A percentile compares a stretch with the other conserved stretches of the same genome.
Conservation (phyloP, 139 green algal species). For the Desmodesmus armatus region DNA sequence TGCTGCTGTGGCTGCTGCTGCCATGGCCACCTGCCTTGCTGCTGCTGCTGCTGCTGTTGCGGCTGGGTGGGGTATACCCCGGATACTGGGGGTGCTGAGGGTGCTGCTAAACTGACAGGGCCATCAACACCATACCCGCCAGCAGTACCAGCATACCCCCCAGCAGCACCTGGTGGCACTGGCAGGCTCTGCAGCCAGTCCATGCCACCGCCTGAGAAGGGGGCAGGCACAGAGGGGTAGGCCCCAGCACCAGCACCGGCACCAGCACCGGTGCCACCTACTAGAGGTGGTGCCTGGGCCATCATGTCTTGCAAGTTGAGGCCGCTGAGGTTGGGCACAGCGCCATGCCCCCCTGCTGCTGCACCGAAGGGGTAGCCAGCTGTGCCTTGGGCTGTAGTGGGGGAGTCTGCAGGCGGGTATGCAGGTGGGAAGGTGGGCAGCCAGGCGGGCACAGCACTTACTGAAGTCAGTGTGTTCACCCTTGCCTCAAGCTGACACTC, state of each 20-base stretch:
- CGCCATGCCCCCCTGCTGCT: not conserved
- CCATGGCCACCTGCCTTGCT: not conserved
- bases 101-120: constrained; percentile 3
- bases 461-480: too few species aligned
- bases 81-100: constrained; percentile 22
- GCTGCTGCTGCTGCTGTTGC: constrained; percentile 25
- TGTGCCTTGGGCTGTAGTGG: too few species aligned
- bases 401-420: too few species aligned
- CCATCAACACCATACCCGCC: too few species aligned
- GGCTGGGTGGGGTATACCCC: not conserved
- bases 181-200: constrained; percentile 28
- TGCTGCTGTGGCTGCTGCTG: constrained; percentile 12
- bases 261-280: not conserved
- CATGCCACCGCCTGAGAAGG: not conserved
- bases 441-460: too few species aligned
- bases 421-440: too few species aligned
- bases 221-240: constrained; percentile 3
- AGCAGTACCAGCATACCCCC: too few species aligned
- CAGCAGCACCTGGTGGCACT: not conserved
- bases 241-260: not conserved
- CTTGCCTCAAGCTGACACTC: too few species aligned
- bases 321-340: not conserved
- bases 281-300: too few species aligned
- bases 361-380: too few species aligned
- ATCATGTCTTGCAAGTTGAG: not conserved